These are phyloP conservation scores for Penium margaritaceum DNA, from an alignment of 139 green algal genomes.

Conservation along the genomic window DNA sequence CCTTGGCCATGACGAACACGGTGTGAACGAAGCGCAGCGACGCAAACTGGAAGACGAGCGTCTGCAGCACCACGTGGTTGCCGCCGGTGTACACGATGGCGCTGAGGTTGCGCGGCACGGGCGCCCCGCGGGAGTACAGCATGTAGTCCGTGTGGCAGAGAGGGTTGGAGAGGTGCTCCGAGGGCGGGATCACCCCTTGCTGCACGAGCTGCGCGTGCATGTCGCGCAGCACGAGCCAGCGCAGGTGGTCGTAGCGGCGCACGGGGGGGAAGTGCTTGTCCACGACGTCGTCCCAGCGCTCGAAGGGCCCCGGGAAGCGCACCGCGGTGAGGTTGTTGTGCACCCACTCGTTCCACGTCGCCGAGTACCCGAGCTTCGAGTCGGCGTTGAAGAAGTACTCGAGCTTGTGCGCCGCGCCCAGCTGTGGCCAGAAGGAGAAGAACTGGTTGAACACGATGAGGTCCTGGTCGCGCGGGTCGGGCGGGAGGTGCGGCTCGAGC, in stretches of 20 bases:
- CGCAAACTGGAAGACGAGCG: slow-evolving; percentile 5
- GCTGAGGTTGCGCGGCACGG: slow-evolving; percentile 4
- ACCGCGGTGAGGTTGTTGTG: slow-evolving; percentile 24
- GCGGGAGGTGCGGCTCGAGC: too few species aligned
- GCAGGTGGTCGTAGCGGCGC: slow-evolving; percentile 21
- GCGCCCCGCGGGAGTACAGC: slow-evolving; percentile 10
- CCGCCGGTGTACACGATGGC: neutral
- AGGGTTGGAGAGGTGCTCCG: slow-evolving; percentile 2
- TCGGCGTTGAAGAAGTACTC: slow-evolving; percentile 22
- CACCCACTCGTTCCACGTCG: slow-evolving; percentile 37
- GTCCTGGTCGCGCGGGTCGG: too few species aligned
- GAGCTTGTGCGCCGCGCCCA: slow-evolving; percentile 4
- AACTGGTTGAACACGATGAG: slow-evolving; percentile 30
- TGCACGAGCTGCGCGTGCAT: slow-evolving; percentile 27
- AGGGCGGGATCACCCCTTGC: slow-evolving; percentile 14
- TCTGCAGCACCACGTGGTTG: neutral
- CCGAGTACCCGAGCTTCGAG: slow-evolving; percentile 25
- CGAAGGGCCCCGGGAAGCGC: slow-evolving; percentile 15
- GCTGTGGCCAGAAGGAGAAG: slow-evolving; percentile 22
- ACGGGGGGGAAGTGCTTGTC: slow-evolving; percentile 29
- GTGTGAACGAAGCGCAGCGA: slow-evolving; percentile 26
- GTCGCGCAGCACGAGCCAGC: slow-evolving; percentile 17
- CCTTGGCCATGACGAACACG: slow-evolving; percentile 15
- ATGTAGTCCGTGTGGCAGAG: slow-evolving; percentile 34
- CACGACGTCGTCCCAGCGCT: slow-evolving; percentile 24